These are phyloP conservation scores for Melastoma malabathricum DNA, from an alignment of 345 rosid genomes.

Conservation along the genomic window DNA sequence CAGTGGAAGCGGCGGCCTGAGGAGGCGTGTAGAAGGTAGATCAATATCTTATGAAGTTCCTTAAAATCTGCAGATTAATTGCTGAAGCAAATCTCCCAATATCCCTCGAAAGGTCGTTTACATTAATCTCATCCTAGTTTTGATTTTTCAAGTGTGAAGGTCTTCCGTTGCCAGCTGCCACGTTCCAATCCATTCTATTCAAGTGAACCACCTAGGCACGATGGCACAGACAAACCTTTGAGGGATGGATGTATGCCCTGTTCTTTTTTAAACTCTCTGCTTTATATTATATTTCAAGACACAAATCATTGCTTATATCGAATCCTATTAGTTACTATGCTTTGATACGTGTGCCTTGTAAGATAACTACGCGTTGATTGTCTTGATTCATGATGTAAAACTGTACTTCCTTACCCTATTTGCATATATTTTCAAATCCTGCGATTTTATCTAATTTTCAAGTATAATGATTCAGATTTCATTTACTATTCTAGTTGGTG, in stretches of 20 bases:
- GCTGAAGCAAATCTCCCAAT: background rate
- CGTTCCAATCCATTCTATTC: conserved; percentile 57
- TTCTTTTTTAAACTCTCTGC: background rate
- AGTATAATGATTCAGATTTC: no score
- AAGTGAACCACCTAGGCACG: conserved; percentile 43
- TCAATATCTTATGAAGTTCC: background rate
- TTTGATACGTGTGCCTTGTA: no score
- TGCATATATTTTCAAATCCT: no score
- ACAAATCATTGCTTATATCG: no score
- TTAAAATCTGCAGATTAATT: background rate
- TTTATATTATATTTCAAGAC: no score
- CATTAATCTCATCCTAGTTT: conserved; percentile 5
- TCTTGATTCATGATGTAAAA: no score
- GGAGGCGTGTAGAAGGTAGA: conserved; percentile 50
- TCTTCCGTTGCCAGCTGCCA: conserved; percentile 76
- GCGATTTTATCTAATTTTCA: no score
- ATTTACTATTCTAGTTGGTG: no score
- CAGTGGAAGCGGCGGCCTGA: conserved; percentile 68
- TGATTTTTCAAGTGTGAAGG: conserved; percentile 52
- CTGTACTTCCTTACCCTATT: no score
- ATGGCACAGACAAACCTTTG: conserved; percentile 45
- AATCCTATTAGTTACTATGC: no score
- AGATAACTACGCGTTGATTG: no score
- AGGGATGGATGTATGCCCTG: conserved; percentile 46
- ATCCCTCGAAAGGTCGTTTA: background rate